Evolutionary conservation across 2,329 filamentous ascomycete genomes (phyloP).

Genomic region (Phialocephala subalpina): DNA sequence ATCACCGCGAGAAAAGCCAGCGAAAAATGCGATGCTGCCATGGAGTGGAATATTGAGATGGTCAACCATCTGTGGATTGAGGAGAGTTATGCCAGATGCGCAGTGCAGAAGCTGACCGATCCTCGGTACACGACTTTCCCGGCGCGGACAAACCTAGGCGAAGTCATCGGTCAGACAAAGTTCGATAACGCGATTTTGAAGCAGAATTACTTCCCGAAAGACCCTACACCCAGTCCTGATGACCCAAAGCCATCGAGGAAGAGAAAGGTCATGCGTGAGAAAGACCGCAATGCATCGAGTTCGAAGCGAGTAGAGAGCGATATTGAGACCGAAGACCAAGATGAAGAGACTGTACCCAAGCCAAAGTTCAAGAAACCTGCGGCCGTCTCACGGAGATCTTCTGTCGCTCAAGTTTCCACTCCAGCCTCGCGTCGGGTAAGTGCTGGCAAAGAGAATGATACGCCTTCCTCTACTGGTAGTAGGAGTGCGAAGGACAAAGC

Average conservation of each 20-base stretch:
- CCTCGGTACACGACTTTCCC: constrained; percentile 88
- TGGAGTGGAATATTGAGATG: constrained; percentile 90
- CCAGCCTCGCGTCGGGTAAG: constrained; percentile 60
- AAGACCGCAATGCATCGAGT: constrained; percentile 44
- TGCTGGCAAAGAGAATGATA: constrained; percentile 84
- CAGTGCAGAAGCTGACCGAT: constrained; percentile 75
- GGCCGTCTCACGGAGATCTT: constrained; percentile 23
- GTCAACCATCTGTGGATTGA: constrained; percentile 98
- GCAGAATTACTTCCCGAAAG: constrained; percentile 67
- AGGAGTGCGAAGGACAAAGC: constrained; percentile 91
- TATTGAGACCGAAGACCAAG: constrained; percentile 21
- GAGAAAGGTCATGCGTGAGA: constrained; percentile 55
- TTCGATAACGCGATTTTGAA: constrained; percentile 71
- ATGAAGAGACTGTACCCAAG: constrained; percentile 37
- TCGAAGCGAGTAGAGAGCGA: constrained; percentile 24
- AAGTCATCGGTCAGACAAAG: constrained; percentile 89
- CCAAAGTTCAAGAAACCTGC: constrained; percentile 38
- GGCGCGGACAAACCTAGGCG: constrained; percentile 86
- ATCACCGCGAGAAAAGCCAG: constrained; percentile 89
- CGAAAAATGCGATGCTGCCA: constrained; percentile 91
- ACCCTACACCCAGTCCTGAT: constrained; percentile 51
- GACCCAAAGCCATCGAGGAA: constrained; percentile 53
- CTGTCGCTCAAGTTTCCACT: constrained; percentile 48
- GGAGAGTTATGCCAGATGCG: constrained; percentile 93
- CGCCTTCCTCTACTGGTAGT: constrained; percentile 77